Percentiles rank a stretch among this genome's conserved stretches.
Conservation (phyloP, 225 moss, liverwort and hornwort genomes). For the Pleurozium schreberi region DNA sequence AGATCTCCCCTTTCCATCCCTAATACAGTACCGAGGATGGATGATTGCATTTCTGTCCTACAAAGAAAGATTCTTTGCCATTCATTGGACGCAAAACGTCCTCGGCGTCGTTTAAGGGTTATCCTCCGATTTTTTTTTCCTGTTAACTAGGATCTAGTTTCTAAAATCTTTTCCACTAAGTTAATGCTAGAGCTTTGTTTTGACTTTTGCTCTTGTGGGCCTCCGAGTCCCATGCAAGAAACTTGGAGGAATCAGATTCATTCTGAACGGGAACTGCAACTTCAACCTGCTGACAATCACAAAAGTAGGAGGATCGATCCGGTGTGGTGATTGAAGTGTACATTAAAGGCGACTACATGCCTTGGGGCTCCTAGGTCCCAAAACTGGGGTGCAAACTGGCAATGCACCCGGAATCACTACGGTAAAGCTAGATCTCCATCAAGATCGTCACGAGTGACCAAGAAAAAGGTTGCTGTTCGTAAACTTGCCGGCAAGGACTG, state of each 20-base stretch:
- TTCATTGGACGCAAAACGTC: too few relatives aligned
- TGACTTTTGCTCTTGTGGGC: not conserved
- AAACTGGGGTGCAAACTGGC: slow-evolving; percentile 52
- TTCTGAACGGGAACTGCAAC: slow-evolving; percentile 32
- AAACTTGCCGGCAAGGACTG: slow-evolving; percentile 7
- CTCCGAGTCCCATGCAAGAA: slow-evolving; percentile 34
- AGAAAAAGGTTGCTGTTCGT: slow-evolving; percentile 5
- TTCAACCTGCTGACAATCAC: slow-evolving; percentile 36
- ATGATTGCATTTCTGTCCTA: too few relatives aligned
- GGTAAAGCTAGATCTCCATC: slow-evolving; percentile 26
- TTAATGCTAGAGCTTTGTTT: not conserved
- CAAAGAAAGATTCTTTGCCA: too few relatives aligned
- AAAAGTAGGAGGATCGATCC: slow-evolving; percentile 41
- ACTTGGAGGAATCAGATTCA: slow-evolving; percentile 30
- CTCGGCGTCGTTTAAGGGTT: too few relatives aligned
- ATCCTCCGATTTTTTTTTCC: not conserved
- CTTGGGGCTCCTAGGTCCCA: slow-evolving; percentile 18
- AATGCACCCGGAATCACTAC: slow-evolving; percentile 18
- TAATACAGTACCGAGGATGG: too few relatives aligned
- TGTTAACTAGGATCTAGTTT: not conserved
- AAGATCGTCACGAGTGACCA: slow-evolving; percentile 36
- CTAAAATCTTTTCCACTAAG: not conserved
- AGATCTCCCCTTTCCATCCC: too few relatives aligned
- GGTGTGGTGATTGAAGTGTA: slow-evolving; percentile 28
- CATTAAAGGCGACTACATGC: slow-evolving; percentile 15